These are phyloP conservation scores for Neckera pumila DNA, from an alignment of 225 moss, liverwort and hornwort species.

Conservation along the genomic window DNA sequence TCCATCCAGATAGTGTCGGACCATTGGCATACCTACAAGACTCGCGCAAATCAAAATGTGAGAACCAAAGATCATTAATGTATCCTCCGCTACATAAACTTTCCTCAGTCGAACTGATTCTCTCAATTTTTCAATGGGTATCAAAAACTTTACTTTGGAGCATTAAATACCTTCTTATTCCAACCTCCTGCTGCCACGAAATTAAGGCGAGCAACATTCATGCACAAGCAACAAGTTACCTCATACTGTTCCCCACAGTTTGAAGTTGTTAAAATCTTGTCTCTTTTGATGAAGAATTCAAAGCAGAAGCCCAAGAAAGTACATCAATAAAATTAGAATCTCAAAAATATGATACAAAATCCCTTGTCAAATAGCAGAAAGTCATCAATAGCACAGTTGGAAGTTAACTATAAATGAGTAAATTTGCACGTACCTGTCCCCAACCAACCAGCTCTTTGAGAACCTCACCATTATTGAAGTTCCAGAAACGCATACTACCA, in stretches of 20 bases:
- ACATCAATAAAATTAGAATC: not conserved
- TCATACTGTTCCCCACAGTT: constrained; percentile 36
- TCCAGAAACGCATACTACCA: constrained; percentile 88
- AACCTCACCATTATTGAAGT: constrained; percentile 88
- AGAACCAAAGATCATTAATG: not conserved
- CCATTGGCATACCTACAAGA: constrained; percentile 74
- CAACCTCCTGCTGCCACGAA: constrained; percentile 79
- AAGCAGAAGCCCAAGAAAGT: not conserved
- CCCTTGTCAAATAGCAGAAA: not conserved
- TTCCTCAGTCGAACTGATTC: not conserved
- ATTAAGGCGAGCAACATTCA: constrained; percentile 63
- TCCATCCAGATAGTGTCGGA: constrained; percentile 45
- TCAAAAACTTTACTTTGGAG: not conserved
- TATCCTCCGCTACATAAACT: not conserved
- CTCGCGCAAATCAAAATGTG: not conserved
- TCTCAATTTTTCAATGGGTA: not conserved
- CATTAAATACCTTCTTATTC: constrained; percentile 64
- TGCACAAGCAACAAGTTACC: constrained; percentile 57
- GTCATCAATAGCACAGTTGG: not conserved
- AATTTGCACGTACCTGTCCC: constrained; percentile 38
- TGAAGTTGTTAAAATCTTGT: not conserved
- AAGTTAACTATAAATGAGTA: not conserved
- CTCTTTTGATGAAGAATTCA: not conserved
- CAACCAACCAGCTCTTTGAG: constrained; percentile 84
- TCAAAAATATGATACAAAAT: not conserved